phyloP scores from a whole-genome alignment of 2,329 filamentous ascomycete genomes.

The Fusarium dimerum region DNA sequence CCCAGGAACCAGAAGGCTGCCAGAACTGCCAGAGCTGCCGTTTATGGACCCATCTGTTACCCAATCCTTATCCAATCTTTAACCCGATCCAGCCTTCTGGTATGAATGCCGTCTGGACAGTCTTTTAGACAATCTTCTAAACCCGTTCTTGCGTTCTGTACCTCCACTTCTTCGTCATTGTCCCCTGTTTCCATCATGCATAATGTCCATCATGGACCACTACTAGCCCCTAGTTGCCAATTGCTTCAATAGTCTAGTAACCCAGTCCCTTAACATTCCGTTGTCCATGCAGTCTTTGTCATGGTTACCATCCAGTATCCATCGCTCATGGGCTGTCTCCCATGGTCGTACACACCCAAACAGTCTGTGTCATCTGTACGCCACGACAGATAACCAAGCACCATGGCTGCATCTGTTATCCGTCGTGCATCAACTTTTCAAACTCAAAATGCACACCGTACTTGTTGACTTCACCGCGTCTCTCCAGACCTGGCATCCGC shows the following conservation, averaged over 20 bases:
- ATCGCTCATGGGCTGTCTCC: no score
- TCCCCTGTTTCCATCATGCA: constrained; percentile 27
- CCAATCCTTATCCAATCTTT: constrained; percentile 11
- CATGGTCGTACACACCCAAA: no score
- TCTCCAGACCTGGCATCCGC: constrained; percentile 14
- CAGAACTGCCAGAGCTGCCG: no score
- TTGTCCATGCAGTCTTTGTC: constrained; percentile 20
- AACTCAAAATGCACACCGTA: no score
- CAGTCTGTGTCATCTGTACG: no score
- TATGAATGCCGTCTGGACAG: constrained; percentile 5
- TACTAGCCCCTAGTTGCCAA: constrained; percentile 16
- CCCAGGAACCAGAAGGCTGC: constrained; percentile 23
- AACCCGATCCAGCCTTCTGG: constrained; percentile 3
- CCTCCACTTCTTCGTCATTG: constrained; percentile 20
- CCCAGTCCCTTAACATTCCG: constrained; percentile 9
- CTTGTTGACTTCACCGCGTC: constrained; percentile 4
- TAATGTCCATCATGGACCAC: constrained; percentile 19
- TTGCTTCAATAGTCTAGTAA: constrained; percentile 7
- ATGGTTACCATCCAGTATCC: no score
- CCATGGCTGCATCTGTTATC: no score
- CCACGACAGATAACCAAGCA: no score
- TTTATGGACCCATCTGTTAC: constrained; percentile 1
- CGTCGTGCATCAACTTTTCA: no score
- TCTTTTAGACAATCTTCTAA: constrained; percentile 8
- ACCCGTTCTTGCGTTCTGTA: no score